Conservation (phyloP, 352 stramenopile genomes). For the Phytophthora pluvialis region DNA sequence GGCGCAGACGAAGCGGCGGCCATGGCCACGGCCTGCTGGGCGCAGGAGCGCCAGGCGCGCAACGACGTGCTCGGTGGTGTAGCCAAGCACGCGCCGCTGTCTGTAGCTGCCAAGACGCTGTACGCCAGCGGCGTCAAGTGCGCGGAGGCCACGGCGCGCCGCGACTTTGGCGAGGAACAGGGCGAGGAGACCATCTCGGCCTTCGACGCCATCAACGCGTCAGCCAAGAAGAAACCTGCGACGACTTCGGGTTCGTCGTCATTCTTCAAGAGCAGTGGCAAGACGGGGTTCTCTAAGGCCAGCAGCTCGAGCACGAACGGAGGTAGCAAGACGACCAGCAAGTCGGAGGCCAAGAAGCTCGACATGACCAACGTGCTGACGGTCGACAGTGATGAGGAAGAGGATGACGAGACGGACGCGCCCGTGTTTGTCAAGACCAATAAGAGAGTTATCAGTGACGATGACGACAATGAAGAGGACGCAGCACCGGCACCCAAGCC, state of each 20-base stretch:
- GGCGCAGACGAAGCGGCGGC: conserved; percentile 21
- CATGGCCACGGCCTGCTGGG: conserved; percentile 55
- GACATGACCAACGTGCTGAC: conserved; percentile 77
- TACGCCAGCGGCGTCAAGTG: conserved; percentile 64
- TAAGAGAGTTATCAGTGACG: conserved; percentile 76
- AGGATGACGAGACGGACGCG: conserved; percentile 61
- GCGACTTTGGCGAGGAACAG: conserved; percentile 54
- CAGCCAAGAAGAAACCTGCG: conserved; percentile 30
- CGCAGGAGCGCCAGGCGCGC: conserved; percentile 63
- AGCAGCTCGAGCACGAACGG: conserved; percentile 30
- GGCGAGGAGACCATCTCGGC: conserved; percentile 72
- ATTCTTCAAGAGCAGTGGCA: conserved; percentile 48
- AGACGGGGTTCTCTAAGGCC: conserved; percentile 25
- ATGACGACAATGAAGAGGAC: conserved; percentile 65
- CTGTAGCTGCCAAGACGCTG: conserved; percentile 49
- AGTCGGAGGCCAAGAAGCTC: conserved; percentile 45
- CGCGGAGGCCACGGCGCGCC: conserved; percentile 55
- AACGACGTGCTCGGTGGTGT: conserved; percentile 60
- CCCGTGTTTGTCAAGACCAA: conserved; percentile 72
- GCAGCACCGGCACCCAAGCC: conserved; percentile 18
- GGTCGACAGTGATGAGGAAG: conserved; percentile 73
- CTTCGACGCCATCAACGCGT: conserved; percentile 61
- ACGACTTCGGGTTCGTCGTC: conserved; percentile 13
- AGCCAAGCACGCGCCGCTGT: conserved; percentile 48
- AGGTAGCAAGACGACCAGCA: conserved; percentile 23